Base-by-base conservation (phyloP, 108 stramenopile genomes). In the Nitzschia sp. region DNA sequence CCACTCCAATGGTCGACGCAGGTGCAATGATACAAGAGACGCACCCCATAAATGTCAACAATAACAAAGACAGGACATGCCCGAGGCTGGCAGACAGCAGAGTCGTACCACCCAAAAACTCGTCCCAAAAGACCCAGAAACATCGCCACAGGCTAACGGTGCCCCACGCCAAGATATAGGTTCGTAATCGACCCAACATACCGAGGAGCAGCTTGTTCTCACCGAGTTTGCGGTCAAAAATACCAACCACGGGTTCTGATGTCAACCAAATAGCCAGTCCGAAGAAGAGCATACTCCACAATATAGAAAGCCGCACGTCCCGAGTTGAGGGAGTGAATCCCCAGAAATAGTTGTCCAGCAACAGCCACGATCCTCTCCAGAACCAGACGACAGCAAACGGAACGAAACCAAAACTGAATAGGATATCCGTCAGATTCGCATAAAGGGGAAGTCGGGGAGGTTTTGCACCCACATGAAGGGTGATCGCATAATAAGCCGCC, bases 71-170 rank as follows among this genome's bases (percentile, higher is more conserved):
- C 0, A 72, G 25, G 2, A 68, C 48, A 41, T 78, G 71, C 2
- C 45, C 28, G n/a, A 63, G 38, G 13, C 21, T 9, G 29, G 63
- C 62, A 25, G 75, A 75, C 52, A 16, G 33, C 1, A 53, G 35
- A 41, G 52, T 38, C 2, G 66, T 67, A 0, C 44, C 32, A 27
- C 70, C 71, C 23, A 32, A 27, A n/a, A 67, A 78, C 53, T 72
- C 53, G 46, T 78, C 77, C 77, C 77, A 78, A 52, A 72, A n/a
- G 3, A 46, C 19, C 77, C 77, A 78, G 2, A 72, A 25, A 9
- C 31, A 45, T 6, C 77, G n/a, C 77, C 77, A 78, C 55, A 63
- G 53, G 46, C 13, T 47, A 1, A 78, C 77, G 3, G 66, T 36
- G 0, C 71, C 77, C 36, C 32, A 59, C 5, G 77, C 71, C 57